Evolutionary conservation across 768 basidiomycete species (phyloP).

Genomic region (Naganishia vaughanmartiniae): DNA sequence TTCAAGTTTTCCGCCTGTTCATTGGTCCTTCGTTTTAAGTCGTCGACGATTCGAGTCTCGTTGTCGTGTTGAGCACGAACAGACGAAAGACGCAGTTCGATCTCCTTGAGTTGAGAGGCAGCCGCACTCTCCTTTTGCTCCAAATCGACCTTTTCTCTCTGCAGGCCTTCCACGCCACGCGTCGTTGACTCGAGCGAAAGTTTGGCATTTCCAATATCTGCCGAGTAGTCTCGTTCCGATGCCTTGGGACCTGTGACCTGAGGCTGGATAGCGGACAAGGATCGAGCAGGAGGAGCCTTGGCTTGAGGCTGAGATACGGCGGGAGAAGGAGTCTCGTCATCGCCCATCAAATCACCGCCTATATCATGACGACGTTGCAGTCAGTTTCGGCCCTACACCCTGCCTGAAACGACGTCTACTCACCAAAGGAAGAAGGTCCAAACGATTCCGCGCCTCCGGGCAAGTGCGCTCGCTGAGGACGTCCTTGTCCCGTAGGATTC

Average conservation of each 20-base stretch:
- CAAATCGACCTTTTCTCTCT: slow-evolving; percentile 64
- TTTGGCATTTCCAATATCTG: slow-evolving; percentile 80
- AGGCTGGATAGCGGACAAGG: slow-evolving; percentile 10
- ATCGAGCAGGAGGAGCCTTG: slow-evolving; percentile 11
- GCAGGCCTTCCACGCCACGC: slow-evolving; percentile 65
- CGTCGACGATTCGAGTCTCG: slow-evolving; percentile 68
- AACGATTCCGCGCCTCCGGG: slow-evolving; percentile 19
- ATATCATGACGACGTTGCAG: neutral
- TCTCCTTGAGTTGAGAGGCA: slow-evolving; percentile 68
- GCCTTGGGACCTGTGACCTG: slow-evolving; percentile 8
- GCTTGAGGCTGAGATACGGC: slow-evolving; percentile 2
- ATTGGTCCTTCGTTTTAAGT: slow-evolving; percentile 66
- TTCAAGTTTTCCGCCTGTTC: slow-evolving; percentile 70
- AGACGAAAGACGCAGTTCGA: slow-evolving; percentile 77
- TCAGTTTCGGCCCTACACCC: neutral
- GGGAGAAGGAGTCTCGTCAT: slow-evolving; percentile 38
- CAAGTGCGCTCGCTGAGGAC: neutral
- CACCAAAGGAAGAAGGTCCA: slow-evolving; percentile 5
- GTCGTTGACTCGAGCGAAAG: slow-evolving; percentile 81
- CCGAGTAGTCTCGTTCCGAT: slow-evolving; percentile 61
- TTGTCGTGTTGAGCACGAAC: slow-evolving; percentile 83
- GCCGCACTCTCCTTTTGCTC: slow-evolving; percentile 68
- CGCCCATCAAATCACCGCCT: slow-evolving; percentile 44
- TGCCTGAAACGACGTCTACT: neutral
- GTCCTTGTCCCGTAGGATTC: slow-evolving; percentile 13